phyloP scores from a whole-genome alignment of 2,329 filamentous ascomycete genomes.

The Escovopsis sp. region DNA sequence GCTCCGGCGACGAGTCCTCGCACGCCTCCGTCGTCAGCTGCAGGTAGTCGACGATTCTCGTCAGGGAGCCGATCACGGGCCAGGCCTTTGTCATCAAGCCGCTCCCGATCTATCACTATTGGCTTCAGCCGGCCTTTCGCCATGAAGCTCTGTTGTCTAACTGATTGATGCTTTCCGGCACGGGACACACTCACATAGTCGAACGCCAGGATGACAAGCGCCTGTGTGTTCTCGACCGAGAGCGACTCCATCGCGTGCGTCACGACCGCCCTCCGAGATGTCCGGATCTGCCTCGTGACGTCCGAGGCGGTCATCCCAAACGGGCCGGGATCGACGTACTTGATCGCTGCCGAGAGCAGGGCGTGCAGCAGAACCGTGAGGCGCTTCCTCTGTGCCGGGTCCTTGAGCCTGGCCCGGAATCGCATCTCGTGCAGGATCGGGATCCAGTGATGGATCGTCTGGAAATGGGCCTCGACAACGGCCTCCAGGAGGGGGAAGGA shows the following conservation, averaged over 20 bases:
- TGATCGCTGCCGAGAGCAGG: constrained; percentile 2
- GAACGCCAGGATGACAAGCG: constrained; percentile 1
- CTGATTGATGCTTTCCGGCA: no score
- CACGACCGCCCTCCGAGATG: constrained; percentile 1
- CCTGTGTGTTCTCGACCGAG: constrained; percentile 1
- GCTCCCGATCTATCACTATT: constrained; percentile 13
- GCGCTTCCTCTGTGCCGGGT: background rate
- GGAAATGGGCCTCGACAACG: constrained; percentile 4
- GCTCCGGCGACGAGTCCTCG: constrained; percentile 2
- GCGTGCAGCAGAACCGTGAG: constrained; percentile 1
- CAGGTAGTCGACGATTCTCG: constrained; percentile 16
- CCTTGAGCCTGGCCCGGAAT: constrained; percentile 2
- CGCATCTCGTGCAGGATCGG: constrained; percentile 4
- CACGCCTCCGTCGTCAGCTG: constrained; percentile 14
- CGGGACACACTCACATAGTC: background rate
- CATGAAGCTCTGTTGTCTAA: no score
- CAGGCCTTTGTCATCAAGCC: constrained; percentile 14
- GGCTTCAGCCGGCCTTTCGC: no score
- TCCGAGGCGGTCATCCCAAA: constrained; percentile 2
- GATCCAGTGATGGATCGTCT: constrained; percentile 4
- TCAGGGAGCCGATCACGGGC: constrained; percentile 17
- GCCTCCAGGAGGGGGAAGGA: constrained; percentile 1
- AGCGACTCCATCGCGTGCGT: constrained; percentile 1
- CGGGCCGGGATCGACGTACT: constrained; percentile 1
- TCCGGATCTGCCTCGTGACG: constrained; percentile 1